Conservation (phyloP, 2,329 filamentous ascomycete genomes). For the Sporothrix euskadiensis region DNA sequence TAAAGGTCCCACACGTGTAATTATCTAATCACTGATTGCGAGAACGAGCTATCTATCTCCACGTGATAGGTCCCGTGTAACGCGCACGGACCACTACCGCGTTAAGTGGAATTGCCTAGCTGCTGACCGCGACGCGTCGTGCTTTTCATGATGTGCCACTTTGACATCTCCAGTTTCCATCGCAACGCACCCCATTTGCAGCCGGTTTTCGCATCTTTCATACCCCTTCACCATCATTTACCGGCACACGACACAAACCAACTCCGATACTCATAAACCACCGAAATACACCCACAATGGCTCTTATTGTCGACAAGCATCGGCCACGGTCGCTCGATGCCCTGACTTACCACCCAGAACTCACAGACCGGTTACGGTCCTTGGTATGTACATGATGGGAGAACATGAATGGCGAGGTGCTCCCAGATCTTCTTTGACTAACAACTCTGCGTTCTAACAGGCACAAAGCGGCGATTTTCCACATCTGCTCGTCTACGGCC, state of each 20-base stretch:
- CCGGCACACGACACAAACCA: background rate
- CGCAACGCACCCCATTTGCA: background rate
- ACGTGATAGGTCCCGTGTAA: background rate
- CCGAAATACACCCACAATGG: conserved; percentile 48
- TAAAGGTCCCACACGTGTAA: background rate
- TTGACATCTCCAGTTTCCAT: background rate
- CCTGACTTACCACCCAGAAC: conserved; percentile 83
- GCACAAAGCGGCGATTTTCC: conserved; percentile 97
- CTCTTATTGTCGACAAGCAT: conserved; percentile 71
- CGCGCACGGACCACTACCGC: conserved; percentile 26
- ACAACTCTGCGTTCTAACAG: conserved; percentile 46
- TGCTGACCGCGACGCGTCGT: conserved; percentile 29
- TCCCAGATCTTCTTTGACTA: background rate
- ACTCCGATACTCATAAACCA: background rate
- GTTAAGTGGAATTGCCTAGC: conserved; percentile 27
- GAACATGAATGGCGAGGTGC: no score
- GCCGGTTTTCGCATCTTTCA: background rate
- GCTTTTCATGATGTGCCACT: conserved; percentile 7
- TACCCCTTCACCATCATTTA: background rate
- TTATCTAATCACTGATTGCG: background rate
- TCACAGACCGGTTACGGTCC: conserved; percentile 82
- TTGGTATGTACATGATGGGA: conserved; percentile 59
- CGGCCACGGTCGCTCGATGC: conserved; percentile 72
- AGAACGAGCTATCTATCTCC: background rate
- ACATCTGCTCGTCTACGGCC: conserved; percentile 94